Evolutionary conservation across 2,329 filamentous ascomycete genomes (phyloP).

Genomic region (Arthrinium phaeospermum): DNA sequence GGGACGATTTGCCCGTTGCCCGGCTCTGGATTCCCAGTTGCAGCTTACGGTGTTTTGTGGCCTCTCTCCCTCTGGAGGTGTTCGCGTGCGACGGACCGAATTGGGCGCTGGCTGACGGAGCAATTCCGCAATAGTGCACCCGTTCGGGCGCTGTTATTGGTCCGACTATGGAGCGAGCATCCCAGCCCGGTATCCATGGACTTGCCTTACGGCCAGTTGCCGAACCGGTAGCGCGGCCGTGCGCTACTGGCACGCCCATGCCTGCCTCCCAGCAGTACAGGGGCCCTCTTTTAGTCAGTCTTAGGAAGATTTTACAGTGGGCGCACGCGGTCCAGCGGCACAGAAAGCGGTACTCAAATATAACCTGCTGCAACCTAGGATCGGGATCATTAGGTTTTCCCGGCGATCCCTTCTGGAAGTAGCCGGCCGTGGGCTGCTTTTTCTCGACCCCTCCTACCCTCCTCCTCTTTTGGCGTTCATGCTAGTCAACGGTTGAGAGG

Average conservation of each 20-base stretch:
- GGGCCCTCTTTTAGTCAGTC: background rate
- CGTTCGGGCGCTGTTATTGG: background rate
- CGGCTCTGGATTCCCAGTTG: background rate
- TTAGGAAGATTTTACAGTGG: constrained; percentile 4
- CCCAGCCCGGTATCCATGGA: background rate
- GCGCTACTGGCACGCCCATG: no score
- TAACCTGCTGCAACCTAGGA: background rate
- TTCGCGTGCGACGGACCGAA: background rate
- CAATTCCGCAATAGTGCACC: constrained; percentile 3
- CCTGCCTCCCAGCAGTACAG: no score
- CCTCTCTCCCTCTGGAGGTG: background rate
- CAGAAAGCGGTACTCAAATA: background rate
- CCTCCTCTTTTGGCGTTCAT: background rate
- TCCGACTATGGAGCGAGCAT: background rate
- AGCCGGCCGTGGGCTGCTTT: background rate
- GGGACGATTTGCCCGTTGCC: background rate
- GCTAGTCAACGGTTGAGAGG: background rate
- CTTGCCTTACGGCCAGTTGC: background rate
- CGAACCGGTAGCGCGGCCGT: background rate
- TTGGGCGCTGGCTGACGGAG: background rate
- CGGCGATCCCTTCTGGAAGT: background rate
- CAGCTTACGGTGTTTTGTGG: background rate
- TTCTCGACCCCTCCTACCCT: background rate
- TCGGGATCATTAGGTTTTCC: background rate
- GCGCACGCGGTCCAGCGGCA: background rate